phyloP scores from a whole-genome alignment of 2,329 filamentous ascomycete species.

The Fusarium keratoplasticum region DNA sequence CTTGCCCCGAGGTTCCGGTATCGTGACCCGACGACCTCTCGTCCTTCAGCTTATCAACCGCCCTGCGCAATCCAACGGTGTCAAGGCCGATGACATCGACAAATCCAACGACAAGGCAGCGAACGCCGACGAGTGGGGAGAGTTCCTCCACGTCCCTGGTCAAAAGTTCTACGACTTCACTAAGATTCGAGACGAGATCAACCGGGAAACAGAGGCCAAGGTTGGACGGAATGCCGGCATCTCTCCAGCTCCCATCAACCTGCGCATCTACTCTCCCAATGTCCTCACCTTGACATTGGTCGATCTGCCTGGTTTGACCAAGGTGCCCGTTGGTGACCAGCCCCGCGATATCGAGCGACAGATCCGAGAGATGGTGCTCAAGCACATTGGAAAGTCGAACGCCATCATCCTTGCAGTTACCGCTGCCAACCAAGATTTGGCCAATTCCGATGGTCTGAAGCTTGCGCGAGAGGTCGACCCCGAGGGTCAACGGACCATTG shows the following conservation, averaged over 20 bases:
- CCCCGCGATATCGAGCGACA: constrained; percentile 96
- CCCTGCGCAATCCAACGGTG: constrained; percentile 78
- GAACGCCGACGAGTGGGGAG: constrained; percentile 96
- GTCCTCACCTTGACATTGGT: constrained; percentile 97
- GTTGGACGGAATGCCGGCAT: constrained; percentile 97
- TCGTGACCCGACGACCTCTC: constrained; percentile 94
- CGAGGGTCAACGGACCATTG: constrained; percentile 96
- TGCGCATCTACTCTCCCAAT: constrained; percentile 98
- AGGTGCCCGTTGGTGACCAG: constrained; percentile 96
- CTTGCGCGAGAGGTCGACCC: constrained; percentile 96
- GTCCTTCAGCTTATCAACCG: constrained; percentile 98
- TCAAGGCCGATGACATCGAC: constrained; percentile 72
- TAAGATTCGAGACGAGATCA: constrained; percentile 98
- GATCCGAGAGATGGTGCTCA: constrained; percentile 97
- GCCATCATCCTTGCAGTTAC: constrained; percentile 98
- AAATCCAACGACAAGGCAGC: constrained; percentile 83
- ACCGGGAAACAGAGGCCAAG: constrained; percentile 95
- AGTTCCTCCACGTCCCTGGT: constrained; percentile 97
- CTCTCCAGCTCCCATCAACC: constrained; percentile 95
- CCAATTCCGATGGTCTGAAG: constrained; percentile 98
- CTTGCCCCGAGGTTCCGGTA: constrained; percentile 95
- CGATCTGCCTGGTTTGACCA: constrained; percentile 95
- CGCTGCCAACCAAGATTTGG: constrained; percentile 95
- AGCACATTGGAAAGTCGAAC: constrained; percentile 98
- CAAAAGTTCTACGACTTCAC: constrained; percentile 99